These are phyloP conservation scores for Xylaria scruposa DNA, from an alignment of 495 filamentous ascomycete species.

Conservation along the genomic window DNA sequence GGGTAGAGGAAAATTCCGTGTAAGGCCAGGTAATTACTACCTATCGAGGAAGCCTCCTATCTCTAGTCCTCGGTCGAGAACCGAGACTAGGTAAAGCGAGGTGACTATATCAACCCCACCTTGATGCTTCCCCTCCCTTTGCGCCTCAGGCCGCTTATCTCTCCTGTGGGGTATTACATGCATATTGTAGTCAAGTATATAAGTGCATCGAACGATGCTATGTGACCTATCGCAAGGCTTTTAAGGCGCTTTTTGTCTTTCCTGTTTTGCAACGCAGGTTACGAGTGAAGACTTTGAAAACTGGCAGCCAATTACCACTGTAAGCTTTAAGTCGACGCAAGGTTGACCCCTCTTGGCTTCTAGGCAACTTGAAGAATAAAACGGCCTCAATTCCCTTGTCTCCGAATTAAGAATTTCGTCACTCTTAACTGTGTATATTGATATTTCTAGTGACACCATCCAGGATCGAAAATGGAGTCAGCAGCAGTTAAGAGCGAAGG, in stretches of 20 bases:
- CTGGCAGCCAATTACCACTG: neutral
- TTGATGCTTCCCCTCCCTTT: slow-evolving; percentile 14
- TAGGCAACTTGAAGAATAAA: neutral
- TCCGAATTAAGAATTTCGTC: neutral
- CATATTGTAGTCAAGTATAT: slow-evolving; percentile 11
- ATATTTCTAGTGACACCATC: neutral
- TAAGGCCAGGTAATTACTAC: neutral
- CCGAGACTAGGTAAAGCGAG: neutral
- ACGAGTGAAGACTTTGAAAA: neutral
- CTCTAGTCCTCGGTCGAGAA: neutral
- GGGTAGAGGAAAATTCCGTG: neutral
- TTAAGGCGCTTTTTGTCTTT: neutral
- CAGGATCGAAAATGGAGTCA: slow-evolving; percentile 46
- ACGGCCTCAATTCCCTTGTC: neutral
- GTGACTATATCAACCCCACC: slow-evolving; percentile 22
- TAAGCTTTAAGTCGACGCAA: neutral
- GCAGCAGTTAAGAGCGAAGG: slow-evolving; percentile 70
- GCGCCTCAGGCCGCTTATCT: slow-evolving; percentile 16
- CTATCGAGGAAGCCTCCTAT: neutral
- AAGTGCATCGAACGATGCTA: neutral
- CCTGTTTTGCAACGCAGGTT: neutral
- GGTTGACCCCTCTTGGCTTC: neutral
- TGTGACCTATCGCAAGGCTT: neutral
- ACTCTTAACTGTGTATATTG: neutral
- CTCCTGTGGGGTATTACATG: slow-evolving; percentile 21